A percentile compares a stretch with the other conserved stretches of the same genome.
Evolutionary conservation across 1,139 yeast species (phyloP).

Genomic region (Sugiyamaella pinicola): DNA sequence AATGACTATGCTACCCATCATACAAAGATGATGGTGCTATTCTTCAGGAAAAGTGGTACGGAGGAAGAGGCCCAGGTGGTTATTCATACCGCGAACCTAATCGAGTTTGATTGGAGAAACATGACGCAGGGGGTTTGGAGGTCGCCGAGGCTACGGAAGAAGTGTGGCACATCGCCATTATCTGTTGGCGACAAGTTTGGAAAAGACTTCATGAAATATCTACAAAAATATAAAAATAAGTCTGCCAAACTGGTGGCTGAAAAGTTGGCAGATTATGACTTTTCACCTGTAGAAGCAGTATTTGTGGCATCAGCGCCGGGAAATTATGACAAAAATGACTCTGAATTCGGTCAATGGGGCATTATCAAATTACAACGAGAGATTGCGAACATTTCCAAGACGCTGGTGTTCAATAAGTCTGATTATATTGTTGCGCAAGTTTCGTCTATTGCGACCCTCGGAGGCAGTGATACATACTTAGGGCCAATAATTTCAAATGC

Average conservation of each 20-base stretch:
- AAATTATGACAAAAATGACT: slow-evolving; percentile 25
- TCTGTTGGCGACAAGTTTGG: slow-evolving; percentile 29
- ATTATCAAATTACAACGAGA: slow-evolving; percentile 29
- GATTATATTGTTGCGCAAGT: slow-evolving; percentile 36
- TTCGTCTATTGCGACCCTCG: slow-evolving; percentile 40
- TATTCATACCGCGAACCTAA: slow-evolving; percentile 43
- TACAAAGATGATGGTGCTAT: slow-evolving; percentile 42
- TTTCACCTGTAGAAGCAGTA: slow-evolving; percentile 33
- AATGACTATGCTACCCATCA: slow-evolving; percentile 41
- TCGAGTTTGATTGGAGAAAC: slow-evolving; percentile 40
- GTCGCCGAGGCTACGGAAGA: slow-evolving; percentile 32
- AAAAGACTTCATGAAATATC: slow-evolving; percentile 35
- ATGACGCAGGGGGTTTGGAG: slow-evolving; percentile 42
- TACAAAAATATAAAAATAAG: slow-evolving; percentile 32
- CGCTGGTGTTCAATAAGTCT: background rate
- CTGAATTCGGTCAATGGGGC: slow-evolving; percentile 33
- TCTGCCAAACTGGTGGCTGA: slow-evolving; percentile 27
- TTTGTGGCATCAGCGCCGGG: slow-evolving; percentile 43
- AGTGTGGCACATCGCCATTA: background rate
- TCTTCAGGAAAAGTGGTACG: slow-evolving; percentile 26
- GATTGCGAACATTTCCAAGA: slow-evolving; percentile 21
- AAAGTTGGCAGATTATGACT: slow-evolving; percentile 33
- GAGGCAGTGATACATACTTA: slow-evolving; percentile 32
- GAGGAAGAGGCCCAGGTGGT: slow-evolving; percentile 34
- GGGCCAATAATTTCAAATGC: slow-evolving; percentile 29